Conservation (phyloP, 495 filamentous ascomycete species). For the Pyronema omphalodes region DNA sequence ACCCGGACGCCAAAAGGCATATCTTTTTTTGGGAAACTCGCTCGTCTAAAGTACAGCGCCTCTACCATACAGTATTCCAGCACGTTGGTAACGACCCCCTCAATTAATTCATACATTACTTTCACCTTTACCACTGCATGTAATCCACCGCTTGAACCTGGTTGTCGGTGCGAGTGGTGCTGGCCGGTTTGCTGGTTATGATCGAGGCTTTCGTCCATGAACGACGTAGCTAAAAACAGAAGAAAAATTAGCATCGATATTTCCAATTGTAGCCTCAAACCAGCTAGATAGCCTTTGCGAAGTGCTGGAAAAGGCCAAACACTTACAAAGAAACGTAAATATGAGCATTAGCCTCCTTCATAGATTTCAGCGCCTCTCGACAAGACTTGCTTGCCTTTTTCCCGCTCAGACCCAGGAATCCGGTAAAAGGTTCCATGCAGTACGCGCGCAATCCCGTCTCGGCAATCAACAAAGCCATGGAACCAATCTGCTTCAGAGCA, state of each 20-base stretch:
- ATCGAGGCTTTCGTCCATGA: background rate
- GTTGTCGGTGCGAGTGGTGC: background rate
- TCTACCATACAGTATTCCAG: no score
- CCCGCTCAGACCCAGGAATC: background rate
- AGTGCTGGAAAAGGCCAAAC: background rate
- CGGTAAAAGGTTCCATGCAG: background rate
- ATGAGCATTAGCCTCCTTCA: background rate
- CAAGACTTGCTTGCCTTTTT: background rate
- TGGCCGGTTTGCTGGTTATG: background rate
- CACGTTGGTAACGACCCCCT: background rate
- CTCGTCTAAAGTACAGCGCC: background rate
- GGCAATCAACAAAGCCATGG: background rate
- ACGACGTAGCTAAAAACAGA: background rate
- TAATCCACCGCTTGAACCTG: background rate
- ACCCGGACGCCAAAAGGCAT: background rate
- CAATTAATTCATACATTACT: background rate
- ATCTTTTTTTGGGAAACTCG: background rate
- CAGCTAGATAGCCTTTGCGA: background rate
- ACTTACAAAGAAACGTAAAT: background rate
- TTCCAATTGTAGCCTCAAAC: background rate
- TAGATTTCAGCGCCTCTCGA: background rate
- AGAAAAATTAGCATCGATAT: background rate
- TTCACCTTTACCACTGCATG: background rate
- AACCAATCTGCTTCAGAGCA: constrained; percentile 32
- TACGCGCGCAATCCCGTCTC: background rate